Percentiles rank a stretch among this genome's conserved stretches.
Conservation (phyloP, 2,329 filamentous ascomycete species). For the Monilinia vaccinii-corymbosi region DNA sequence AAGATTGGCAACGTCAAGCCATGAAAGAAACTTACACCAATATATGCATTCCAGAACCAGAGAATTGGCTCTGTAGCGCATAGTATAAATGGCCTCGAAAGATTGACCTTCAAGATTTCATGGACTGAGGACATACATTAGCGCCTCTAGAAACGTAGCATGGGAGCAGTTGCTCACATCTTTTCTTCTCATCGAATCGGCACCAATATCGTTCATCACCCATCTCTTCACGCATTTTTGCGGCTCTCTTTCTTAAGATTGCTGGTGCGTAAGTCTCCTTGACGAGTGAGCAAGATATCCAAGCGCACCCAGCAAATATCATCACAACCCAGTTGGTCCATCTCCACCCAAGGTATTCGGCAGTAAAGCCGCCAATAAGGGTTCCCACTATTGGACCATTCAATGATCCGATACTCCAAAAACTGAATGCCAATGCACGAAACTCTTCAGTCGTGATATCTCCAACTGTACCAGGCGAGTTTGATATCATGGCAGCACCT, state of each 20-base stretch:
- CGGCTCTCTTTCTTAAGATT: constrained; percentile 59
- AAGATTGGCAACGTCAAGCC: neutral
- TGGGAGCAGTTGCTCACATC: neutral
- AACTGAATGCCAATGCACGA: constrained; percentile 70
- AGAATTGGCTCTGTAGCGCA: constrained; percentile 73
- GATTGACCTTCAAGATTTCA: constrained; percentile 61
- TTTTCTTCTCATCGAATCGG: constrained; percentile 42
- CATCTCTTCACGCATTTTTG: constrained; percentile 54
- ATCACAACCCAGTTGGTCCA: constrained; percentile 79
- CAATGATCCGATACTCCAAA: constrained; percentile 77
- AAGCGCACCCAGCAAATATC: constrained; percentile 58
- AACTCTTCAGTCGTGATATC: constrained; percentile 77
- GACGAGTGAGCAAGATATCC: constrained; percentile 48
- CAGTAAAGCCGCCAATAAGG: constrained; percentile 74
- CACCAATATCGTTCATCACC: constrained; percentile 68
- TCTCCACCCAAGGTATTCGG: constrained; percentile 70
- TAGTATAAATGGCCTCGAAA: constrained; percentile 70
- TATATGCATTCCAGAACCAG: constrained; percentile 61
- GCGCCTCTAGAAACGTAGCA: neutral
- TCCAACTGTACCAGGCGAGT: constrained; percentile 72
- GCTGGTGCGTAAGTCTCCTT: constrained; percentile 71
- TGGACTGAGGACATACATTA: constrained; percentile 40
- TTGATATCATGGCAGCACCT: constrained; percentile 72
- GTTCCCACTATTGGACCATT: constrained; percentile 63
- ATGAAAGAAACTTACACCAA: constrained; percentile 37